Conservation (phyloP, 2,329 filamentous ascomycete species). For the Fusarium ambrosium region DNA sequence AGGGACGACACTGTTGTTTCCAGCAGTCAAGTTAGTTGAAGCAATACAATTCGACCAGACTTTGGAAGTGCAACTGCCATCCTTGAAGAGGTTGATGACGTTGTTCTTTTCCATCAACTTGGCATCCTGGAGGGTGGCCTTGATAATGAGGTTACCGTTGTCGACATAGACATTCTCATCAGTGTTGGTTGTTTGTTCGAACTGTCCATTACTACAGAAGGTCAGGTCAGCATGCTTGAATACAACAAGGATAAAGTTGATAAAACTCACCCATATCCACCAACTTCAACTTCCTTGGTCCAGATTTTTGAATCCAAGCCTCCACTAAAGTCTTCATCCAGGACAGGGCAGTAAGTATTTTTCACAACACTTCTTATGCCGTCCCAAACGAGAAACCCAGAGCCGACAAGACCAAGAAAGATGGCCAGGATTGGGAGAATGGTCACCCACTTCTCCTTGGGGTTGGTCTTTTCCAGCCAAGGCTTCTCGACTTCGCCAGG, state of each 20-base stretch:
- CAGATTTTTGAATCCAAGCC: slow-evolving; percentile 73
- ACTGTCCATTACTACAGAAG: slow-evolving; percentile 78
- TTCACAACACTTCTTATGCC: slow-evolving; percentile 78
- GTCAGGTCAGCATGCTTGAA: slow-evolving; percentile 15
- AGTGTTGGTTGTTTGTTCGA: slow-evolving; percentile 79
- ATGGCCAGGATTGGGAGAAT: slow-evolving; percentile 83
- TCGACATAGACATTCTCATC: slow-evolving; percentile 82
- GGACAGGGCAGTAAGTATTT: slow-evolving; percentile 78
- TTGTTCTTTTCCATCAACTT: slow-evolving; percentile 75
- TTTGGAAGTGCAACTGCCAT: slow-evolving; percentile 77
- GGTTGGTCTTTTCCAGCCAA: slow-evolving; percentile 80
- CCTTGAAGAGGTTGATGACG: slow-evolving; percentile 75
- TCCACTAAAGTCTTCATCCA: slow-evolving; percentile 74
- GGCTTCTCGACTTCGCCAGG: slow-evolving; percentile 82
- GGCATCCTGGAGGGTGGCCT: slow-evolving; percentile 81
- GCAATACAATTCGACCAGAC: slow-evolving; percentile 71
- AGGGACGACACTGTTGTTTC: slow-evolving; percentile 81
- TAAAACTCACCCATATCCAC: slow-evolving; percentile 77
- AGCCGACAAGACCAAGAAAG: slow-evolving; percentile 74
- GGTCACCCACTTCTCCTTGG: slow-evolving; percentile 88
- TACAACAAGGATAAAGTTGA: no score
- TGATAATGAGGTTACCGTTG: slow-evolving; percentile 78
- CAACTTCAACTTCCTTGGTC: slow-evolving; percentile 81
- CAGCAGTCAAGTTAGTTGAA: slow-evolving; percentile 77
- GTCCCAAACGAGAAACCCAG: slow-evolving; percentile 81